phyloP scores from a whole-genome alignment of 768 basidiomycete genomes.

The Rhizopogon vinicolor region DNA sequence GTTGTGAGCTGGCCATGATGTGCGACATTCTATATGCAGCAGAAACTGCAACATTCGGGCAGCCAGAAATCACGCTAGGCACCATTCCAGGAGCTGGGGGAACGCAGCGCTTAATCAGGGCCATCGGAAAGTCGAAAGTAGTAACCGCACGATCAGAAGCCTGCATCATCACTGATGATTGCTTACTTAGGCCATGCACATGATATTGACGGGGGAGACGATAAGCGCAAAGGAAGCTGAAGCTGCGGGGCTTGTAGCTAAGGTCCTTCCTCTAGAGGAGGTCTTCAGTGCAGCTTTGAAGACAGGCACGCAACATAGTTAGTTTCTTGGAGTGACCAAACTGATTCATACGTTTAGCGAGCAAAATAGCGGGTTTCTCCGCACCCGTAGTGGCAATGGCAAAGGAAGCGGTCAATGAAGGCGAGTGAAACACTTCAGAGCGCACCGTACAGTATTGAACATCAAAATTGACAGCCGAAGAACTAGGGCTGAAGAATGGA shows the following conservation, averaged over 20 bases:
- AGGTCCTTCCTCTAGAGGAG: conserved; percentile 34
- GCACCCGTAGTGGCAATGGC: conserved; percentile 30
- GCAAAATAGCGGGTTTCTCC: conserved; percentile 28
- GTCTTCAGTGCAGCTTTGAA: conserved; percentile 43
- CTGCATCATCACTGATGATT: background rate
- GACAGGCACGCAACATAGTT: conserved; percentile 17
- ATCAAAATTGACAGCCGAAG: conserved; percentile 31
- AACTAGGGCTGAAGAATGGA: conserved; percentile 41
- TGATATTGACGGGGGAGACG: conserved; percentile 46
- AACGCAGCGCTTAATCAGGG: conserved; percentile 81
- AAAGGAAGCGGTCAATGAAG: conserved; percentile 48
- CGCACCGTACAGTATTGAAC: background rate
- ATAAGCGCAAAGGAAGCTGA: conserved; percentile 43
- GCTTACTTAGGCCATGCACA: conserved; percentile 44
- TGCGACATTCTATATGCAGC: conserved; percentile 92
- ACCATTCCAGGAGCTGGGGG: conserved; percentile 94
- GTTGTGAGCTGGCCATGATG: conserved; percentile 95
- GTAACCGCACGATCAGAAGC: background rate
- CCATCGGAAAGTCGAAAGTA: conserved; percentile 75
- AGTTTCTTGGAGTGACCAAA: background rate
- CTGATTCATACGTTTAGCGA: conserved; percentile 10
- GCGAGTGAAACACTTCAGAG: conserved; percentile 15
- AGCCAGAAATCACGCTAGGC: conserved; percentile 94
- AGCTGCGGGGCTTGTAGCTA: conserved; percentile 42
- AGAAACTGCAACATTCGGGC: conserved; percentile 84